Percentiles rank a stretch among this genome's conserved stretches.
Conservation (phyloP, 192 early-diverging fungal species). For the Gorgonomyces haynaldii region DNA sequence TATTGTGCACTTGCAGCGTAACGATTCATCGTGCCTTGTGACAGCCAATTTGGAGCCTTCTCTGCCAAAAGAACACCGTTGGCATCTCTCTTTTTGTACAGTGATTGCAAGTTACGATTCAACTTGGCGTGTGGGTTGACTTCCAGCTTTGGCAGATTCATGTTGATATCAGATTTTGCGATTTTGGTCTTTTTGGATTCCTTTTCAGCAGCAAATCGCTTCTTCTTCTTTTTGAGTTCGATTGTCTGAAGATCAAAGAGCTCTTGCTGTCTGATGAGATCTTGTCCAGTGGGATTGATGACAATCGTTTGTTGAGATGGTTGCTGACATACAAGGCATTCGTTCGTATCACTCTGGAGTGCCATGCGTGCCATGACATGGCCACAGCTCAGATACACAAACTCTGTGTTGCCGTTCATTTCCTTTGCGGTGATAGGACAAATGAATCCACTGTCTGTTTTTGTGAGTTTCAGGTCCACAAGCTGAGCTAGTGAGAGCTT, state of each 20-base stretch:
- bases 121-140: neutral
- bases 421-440: slow-evolving; percentile 75
- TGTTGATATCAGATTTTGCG: slow-evolving; percentile 29
- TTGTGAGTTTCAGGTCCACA: neutral
- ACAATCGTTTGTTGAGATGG: slow-evolving; percentile 44
- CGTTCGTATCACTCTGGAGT: slow-evolving; percentile 50
- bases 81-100: slow-evolving; percentile 1
- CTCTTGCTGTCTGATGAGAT: no score
- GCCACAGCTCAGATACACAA: slow-evolving; percentile 53
- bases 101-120: neutral
- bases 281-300: slow-evolving; percentile 51
- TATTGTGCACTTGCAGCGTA: slow-evolving; percentile 20
- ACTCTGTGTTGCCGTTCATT: slow-evolving; percentile 71
- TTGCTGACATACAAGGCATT: slow-evolving; percentile 58
- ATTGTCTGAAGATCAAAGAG: no score
- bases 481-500: no score
- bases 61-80: slow-evolving; percentile 12
- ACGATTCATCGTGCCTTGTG: slow-evolving; percentile 39
- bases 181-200: slow-evolving; percentile 27
- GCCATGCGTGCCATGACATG: slow-evolving; percentile 70
- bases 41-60: slow-evolving; percentile 29
- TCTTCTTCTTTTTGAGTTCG: slow-evolving; percentile 49
- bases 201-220: slow-evolving; percentile 21
- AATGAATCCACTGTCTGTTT: slow-evolving; percentile 28
- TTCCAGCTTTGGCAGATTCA: slow-evolving; percentile 30